These are phyloP conservation scores for Zygoascus meyerae DNA, from an alignment of 1,139 yeast species.

Conservation along the genomic window DNA sequence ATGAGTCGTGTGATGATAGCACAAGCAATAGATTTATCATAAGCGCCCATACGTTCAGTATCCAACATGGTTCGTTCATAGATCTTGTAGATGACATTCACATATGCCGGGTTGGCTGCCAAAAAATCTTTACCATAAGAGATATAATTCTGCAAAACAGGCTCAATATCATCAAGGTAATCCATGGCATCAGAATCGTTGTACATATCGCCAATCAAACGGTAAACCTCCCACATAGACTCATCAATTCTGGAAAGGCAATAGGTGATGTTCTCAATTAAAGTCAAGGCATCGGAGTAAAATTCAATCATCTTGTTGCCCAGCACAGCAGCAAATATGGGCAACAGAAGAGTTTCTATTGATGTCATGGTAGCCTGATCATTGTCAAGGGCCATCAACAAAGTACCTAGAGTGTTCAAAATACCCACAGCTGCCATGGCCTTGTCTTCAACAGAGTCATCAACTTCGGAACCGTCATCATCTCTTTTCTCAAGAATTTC, in stretches of 20 bases:
- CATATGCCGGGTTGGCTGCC: slow-evolving; percentile 32
- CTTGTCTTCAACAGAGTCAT: slow-evolving; percentile 58
- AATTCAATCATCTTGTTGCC: slow-evolving; percentile 66
- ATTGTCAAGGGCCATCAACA: slow-evolving; percentile 80
- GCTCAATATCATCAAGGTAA: slow-evolving; percentile 71
- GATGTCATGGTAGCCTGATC: slow-evolving; percentile 60
- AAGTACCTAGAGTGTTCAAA: slow-evolving; percentile 79
- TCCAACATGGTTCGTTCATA: slow-evolving; percentile 35
- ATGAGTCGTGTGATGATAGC: slow-evolving; percentile 25
- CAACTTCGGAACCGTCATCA: slow-evolving; percentile 29
- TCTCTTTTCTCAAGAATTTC: slow-evolving; percentile 52
- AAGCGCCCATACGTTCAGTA: slow-evolving; percentile 42
- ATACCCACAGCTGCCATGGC: slow-evolving; percentile 85
- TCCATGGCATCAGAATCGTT: slow-evolving; percentile 44
- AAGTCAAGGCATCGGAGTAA: slow-evolving; percentile 73
- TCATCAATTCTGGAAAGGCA: slow-evolving; percentile 66
- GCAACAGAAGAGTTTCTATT: slow-evolving; percentile 68
- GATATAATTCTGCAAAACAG: slow-evolving; percentile 70
- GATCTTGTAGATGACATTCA: slow-evolving; percentile 28
- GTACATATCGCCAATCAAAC: slow-evolving; percentile 32
- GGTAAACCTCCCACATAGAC: slow-evolving; percentile 69
- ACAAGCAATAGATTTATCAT: slow-evolving; percentile 47
- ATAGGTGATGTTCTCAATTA: slow-evolving; percentile 81
- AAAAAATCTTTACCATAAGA: slow-evolving; percentile 61
- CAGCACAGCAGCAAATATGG: slow-evolving; percentile 66